phyloP scores from a whole-genome alignment of 805 yeast species.

The Ogataea ramenticola region DNA sequence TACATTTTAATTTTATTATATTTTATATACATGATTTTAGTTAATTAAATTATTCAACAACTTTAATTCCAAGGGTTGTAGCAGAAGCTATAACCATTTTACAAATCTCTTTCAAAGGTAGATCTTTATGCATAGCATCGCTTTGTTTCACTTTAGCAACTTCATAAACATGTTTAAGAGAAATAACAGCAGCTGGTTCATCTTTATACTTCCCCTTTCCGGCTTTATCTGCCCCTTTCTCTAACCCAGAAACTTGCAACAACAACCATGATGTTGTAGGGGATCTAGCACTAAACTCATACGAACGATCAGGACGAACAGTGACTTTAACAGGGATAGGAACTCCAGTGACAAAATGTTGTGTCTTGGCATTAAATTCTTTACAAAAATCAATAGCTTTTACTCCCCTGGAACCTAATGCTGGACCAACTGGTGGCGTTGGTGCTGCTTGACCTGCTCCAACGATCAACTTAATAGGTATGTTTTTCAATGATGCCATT shows the following conservation, averaged over 20 bases:
- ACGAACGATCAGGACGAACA: constrained; percentile 89
- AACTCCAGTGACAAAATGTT: constrained; percentile 73
- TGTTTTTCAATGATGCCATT: constrained; percentile 39
- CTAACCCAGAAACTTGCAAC: constrained; percentile 70
- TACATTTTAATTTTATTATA: too few relatives aligned
- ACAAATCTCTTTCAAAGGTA: constrained; percentile 67
- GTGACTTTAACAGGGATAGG: constrained; percentile 85
- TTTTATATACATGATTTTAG: background rate
- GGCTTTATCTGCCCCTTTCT: constrained; percentile 69
- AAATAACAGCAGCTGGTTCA: constrained; percentile 30
- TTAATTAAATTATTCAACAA: constrained; percentile 36
- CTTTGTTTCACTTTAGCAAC: constrained; percentile 89
- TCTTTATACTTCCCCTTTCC: constrained; percentile 53
- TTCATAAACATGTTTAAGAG: constrained; percentile 88
- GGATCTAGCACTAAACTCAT: constrained; percentile 76
- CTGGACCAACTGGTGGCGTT: constrained; percentile 98
- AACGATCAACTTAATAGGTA: constrained; percentile 80
- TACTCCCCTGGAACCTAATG: constrained; percentile 96
- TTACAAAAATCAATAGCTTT: constrained; percentile 98
- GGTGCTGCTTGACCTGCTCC: constrained; percentile 99
- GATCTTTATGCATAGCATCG: constrained; percentile 68
- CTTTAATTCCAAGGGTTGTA: constrained; percentile 79
- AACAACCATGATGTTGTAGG: constrained; percentile 90
- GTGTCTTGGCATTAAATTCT: constrained; percentile 96
- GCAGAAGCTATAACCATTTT: constrained; percentile 86